Conservation (phyloP, 2,329 filamentous ascomycete genomes). For the Scedosporium minutisporum region DNA sequence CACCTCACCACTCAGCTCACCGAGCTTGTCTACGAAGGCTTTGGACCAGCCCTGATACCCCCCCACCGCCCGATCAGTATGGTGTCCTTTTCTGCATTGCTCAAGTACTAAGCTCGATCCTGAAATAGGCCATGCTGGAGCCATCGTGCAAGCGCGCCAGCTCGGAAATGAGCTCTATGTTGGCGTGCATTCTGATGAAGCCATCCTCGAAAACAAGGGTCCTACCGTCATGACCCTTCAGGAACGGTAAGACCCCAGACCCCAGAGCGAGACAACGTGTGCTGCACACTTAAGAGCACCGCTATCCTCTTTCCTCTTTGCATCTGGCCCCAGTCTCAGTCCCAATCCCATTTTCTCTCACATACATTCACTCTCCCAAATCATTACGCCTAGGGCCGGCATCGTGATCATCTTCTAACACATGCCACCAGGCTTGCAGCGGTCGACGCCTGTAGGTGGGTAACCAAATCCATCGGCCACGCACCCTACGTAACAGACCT, state of each 20-base stretch:
- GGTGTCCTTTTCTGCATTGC: neutral
- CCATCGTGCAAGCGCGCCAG: conserved; percentile 90
- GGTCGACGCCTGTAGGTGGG: conserved; percentile 92
- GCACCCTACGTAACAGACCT: conserved; percentile 93
- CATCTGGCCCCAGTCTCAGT: too few relatives aligned
- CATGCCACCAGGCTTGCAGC: conserved; percentile 57
- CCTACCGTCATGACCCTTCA: conserved; percentile 92
- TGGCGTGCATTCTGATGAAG: conserved; percentile 91
- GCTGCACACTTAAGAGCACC: too few relatives aligned
- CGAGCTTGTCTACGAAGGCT: neutral
- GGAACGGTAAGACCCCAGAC: conserved; percentile 53
- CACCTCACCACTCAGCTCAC: neutral
- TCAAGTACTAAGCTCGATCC: neutral
- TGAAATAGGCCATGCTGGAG: conserved; percentile 74
- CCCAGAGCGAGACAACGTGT: too few relatives aligned
- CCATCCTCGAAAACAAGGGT: conserved; percentile 93
- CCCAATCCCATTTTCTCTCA: neutral
- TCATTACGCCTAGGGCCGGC: too few relatives aligned
- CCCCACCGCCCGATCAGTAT: too few relatives aligned
- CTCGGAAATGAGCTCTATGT: conserved; percentile 82
- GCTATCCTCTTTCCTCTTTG: too few relatives aligned
- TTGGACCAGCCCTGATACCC: too few relatives aligned
- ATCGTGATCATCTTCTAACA: neutral
- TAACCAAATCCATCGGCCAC: conserved; percentile 69
- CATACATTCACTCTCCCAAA: too few relatives aligned